Percentiles rank a stretch among this genome's conserved stretches.
Evolutionary conservation across 306 rosid species (phyloP).

Genomic region (Cucurbita pepo): DNA sequence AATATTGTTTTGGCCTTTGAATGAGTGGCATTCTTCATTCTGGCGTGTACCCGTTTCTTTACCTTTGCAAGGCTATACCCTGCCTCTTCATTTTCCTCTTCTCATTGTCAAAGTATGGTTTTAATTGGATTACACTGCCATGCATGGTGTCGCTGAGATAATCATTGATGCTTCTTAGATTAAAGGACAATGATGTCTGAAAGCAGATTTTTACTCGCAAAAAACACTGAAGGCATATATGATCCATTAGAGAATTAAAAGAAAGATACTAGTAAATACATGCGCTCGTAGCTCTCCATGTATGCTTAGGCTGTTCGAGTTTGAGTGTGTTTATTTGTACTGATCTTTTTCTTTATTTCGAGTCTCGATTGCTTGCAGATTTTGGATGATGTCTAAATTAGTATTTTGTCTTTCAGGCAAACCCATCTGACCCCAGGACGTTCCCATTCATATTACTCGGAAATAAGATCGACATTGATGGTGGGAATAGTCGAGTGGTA

Average conservation of each 20-base stretch:
- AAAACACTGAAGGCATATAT: not conserved
- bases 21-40: not conserved
- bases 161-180: not conserved
- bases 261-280: not conserved
- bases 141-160: not conserved
- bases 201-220: not conserved
- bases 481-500: conserved; percentile 96
- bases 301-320: not conserved
- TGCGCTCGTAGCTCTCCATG: not conserved
- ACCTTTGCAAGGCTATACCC: not conserved
- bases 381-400: not conserved
- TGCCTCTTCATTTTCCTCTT: not conserved
- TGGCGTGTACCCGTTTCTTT: not conserved
- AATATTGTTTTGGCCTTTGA: not conserved
- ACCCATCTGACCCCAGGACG: conserved; percentile 51
- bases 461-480: conserved; percentile 91
- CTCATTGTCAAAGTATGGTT: not conserved
- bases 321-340: not conserved
- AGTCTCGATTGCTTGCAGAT: not conserved
- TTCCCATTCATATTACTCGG: conserved; percentile 86
- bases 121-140: not conserved
- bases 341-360: not conserved
- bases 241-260: not conserved
- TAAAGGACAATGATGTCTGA: not conserved
- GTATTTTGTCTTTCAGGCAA: conserved; percentile 32